phyloP scores from a whole-genome alignment of 257 asterid genomes.

The Echium plantagineum region DNA sequence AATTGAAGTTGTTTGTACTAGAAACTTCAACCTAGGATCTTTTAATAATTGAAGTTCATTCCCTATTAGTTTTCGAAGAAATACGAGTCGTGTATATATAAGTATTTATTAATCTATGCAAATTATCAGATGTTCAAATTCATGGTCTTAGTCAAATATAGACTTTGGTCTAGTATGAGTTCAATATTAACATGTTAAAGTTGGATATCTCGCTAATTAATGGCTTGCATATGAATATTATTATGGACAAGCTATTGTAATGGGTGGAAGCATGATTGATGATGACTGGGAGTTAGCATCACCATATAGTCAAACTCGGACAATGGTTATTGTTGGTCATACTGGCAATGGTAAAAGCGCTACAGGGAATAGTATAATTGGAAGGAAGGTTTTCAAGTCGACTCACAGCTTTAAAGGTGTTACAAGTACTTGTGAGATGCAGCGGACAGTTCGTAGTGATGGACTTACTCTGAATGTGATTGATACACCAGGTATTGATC shows the following conservation, averaged over 20 bases:
- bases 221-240: too few relatives aligned
- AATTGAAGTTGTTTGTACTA: too few relatives aligned
- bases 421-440: conserved; percentile 72
- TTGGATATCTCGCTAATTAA: too few relatives aligned
- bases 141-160: too few relatives aligned
- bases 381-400: conserved; percentile 54
- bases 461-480: conserved; percentile 60
- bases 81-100: too few relatives aligned
- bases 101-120: too few relatives aligned
- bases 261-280: conserved; percentile 66
- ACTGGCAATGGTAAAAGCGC: conserved; percentile 96
- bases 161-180: too few relatives aligned
- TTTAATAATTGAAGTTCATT: too few relatives aligned
- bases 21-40: too few relatives aligned
- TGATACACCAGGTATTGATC: conserved; percentile 65
- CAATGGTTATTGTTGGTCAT: conserved; percentile 73
- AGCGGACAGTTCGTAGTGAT: conserved; percentile 36
- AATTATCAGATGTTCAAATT: too few relatives aligned
- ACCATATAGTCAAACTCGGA: conserved; percentile 34
- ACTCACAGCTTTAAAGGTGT: conserved; percentile 74
- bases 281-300: conserved; percentile 81
- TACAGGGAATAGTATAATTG: conserved; percentile 75
- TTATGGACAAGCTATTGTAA: conserved; percentile 2
- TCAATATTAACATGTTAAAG: too few relatives aligned
- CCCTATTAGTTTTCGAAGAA: too few relatives aligned